Conservation (phyloP, 331 rosid genomes). For the Cucumis variabilis region DNA sequence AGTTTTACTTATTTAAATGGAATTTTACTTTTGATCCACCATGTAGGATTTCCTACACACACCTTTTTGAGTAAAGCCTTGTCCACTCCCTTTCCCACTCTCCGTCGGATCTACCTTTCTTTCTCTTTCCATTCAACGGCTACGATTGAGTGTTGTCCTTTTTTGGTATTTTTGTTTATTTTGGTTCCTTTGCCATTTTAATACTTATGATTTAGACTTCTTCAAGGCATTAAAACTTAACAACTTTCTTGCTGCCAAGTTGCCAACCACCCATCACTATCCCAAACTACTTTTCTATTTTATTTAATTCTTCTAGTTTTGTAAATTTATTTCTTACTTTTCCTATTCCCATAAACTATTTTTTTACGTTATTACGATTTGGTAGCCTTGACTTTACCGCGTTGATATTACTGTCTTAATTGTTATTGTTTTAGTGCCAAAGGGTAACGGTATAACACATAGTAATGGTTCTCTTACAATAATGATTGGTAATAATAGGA, state of each 20-base stretch:
- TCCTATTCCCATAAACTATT: no score
- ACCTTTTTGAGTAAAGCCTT: not conserved
- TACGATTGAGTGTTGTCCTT: not conserved
- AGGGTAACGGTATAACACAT: no score
- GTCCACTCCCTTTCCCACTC: slow-evolving; percentile 1
- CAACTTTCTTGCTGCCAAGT: not conserved
- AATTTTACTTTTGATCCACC: not conserved
- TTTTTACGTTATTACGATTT: no score
- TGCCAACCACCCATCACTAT: not conserved
- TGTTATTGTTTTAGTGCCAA: no score
- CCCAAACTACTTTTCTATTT: not conserved
- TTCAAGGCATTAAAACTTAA: no score
- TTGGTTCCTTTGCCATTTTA: not conserved
- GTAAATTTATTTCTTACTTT: no score
- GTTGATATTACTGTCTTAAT: no score
- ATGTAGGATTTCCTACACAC: not conserved
- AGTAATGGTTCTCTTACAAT: no score
- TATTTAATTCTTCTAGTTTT: no score
- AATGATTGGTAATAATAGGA: no score
- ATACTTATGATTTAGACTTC: not conserved
- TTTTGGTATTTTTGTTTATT: not conserved
- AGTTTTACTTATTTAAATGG: no score
- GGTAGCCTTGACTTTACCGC: no score
- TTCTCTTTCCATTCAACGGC: not conserved
- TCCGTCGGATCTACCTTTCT: not conserved